Evolutionary conservation across 495 filamentous ascomycete species (phyloP).

Genomic region (Oidiodendron maius): DNA sequence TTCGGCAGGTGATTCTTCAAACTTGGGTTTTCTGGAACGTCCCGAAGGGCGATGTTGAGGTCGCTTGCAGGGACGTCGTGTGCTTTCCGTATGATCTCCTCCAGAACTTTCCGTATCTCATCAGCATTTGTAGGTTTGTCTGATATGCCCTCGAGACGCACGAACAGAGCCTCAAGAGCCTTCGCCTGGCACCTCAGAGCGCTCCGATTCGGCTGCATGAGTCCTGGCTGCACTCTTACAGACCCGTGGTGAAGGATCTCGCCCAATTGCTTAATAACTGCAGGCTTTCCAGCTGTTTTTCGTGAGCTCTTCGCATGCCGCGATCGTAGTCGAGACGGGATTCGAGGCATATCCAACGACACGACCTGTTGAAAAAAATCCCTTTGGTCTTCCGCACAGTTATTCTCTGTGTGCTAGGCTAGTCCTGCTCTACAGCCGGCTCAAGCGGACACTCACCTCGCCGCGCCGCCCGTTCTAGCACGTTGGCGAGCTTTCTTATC

Average conservation of each 20-base stretch:
- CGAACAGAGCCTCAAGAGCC: constrained; percentile 10
- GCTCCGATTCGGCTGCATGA: constrained; percentile 1
- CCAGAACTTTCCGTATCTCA: not conserved
- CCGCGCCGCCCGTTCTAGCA: constrained; percentile 20
- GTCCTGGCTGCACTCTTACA: constrained; percentile 2
- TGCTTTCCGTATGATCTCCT: constrained; percentile 5
- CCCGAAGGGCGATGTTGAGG: constrained; percentile 6
- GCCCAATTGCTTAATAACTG: constrained; percentile 2
- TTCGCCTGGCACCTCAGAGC: not conserved
- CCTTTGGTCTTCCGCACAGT: constrained; percentile 3
- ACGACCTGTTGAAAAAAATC: constrained; percentile 16
- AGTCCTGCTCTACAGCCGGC: not conserved
- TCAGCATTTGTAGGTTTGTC: not conserved
- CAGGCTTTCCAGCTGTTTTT: constrained; percentile 8
- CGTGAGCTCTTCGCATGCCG: constrained; percentile 15
- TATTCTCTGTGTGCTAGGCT: constrained; percentile 5
- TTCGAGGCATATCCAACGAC: constrained; percentile 22
- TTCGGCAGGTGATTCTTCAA: constrained; percentile 21
- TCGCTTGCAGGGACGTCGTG: constrained; percentile 2
- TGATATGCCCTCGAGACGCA: constrained; percentile 9
- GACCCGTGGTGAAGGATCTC: constrained; percentile 2
- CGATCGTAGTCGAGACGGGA: constrained; percentile 25
- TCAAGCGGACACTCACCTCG: constrained; percentile 17
- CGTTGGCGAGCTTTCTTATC: constrained; percentile 21
- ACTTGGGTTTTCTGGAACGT: constrained; percentile 8